Percentiles rank a stretch among this genome's conserved stretches.
These are phyloP conservation scores for Spergularia bocconei DNA, from an alignment of 148 eudicot genomes.

Conservation along the genomic window DNA sequence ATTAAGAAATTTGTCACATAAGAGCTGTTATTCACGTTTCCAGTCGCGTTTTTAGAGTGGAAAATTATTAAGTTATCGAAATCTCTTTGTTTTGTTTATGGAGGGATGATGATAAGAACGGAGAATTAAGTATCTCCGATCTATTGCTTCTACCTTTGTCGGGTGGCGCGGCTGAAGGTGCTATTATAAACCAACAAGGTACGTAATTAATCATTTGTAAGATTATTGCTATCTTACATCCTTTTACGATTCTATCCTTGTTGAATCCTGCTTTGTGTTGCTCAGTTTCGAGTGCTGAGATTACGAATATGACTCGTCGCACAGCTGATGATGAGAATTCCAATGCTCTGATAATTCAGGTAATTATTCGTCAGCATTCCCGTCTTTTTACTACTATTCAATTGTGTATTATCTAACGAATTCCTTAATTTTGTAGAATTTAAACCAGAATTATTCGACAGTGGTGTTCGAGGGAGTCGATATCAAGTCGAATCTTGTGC, in stretches of 20 bases:
- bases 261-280: not conserved
- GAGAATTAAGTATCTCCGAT: not conserved
- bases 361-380: not conserved
- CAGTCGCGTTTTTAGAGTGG: no score
- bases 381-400: not conserved
- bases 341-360: constrained; percentile 1
- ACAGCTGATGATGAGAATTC: not conserved
- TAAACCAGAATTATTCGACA: not conserved
- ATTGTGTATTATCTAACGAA: not conserved
- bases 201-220: not conserved
- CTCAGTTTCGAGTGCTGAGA: not conserved
- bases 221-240: not conserved
- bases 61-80: not conserved
- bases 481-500: constrained; percentile 7
- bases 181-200: not conserved
- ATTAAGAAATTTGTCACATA: no score
- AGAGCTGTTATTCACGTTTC: no score
- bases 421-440: not conserved
- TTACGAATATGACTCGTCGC: not conserved
- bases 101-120: not conserved
- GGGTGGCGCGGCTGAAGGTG: not conserved
- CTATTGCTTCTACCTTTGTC: not conserved
- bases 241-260: not conserved
- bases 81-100: not conserved
- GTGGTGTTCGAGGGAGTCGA: constrained; percentile 6